These are phyloP conservation scores for Russula compacta DNA, from an alignment of 768 basidiomycete species.

Conservation along the genomic window DNA sequence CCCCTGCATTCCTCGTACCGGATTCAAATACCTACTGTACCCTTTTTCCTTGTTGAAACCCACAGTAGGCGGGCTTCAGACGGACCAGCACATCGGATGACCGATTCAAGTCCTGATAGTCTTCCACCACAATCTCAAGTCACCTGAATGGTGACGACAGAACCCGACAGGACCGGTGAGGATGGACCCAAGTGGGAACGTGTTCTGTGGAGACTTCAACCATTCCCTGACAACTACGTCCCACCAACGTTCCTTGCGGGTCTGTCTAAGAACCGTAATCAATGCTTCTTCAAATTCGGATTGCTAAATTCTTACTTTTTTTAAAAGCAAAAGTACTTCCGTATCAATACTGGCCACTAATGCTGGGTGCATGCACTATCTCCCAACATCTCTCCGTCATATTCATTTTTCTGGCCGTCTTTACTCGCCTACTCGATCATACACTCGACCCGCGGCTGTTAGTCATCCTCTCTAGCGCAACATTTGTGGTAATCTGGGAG, in stretches of 20 bases:
- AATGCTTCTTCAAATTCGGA: neutral
- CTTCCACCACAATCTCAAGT: too few species aligned
- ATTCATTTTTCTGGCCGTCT: constrained; percentile 74
- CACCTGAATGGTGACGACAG: neutral
- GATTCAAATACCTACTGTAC: too few species aligned
- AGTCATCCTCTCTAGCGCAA: constrained; percentile 51
- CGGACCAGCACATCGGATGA: too few species aligned
- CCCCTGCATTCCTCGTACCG: too few species aligned
- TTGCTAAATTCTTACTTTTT: neutral
- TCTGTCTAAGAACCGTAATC: constrained; percentile 62
- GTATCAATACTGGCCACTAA: constrained; percentile 67
- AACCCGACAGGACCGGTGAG: neutral
- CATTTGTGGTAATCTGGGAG: constrained; percentile 55
- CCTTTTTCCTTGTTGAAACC: too few species aligned
- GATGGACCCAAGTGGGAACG: constrained; percentile 46
- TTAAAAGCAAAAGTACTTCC: constrained; percentile 72
- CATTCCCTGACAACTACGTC: constrained; percentile 81
- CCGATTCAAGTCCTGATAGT: too few species aligned
- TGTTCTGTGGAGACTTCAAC: constrained; percentile 69
- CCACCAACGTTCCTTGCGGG: constrained; percentile 71
- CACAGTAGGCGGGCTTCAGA: too few species aligned
- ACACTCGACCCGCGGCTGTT: constrained; percentile 60
- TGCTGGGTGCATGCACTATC: constrained; percentile 61
- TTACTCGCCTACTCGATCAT: constrained; percentile 57
- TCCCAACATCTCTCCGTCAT: constrained; percentile 79